Percentiles rank a stretch among this genome's conserved stretches.
phyloP scores from a whole-genome alignment of 108 stramenopile species.

The Schizochytrium sp. region DNA sequence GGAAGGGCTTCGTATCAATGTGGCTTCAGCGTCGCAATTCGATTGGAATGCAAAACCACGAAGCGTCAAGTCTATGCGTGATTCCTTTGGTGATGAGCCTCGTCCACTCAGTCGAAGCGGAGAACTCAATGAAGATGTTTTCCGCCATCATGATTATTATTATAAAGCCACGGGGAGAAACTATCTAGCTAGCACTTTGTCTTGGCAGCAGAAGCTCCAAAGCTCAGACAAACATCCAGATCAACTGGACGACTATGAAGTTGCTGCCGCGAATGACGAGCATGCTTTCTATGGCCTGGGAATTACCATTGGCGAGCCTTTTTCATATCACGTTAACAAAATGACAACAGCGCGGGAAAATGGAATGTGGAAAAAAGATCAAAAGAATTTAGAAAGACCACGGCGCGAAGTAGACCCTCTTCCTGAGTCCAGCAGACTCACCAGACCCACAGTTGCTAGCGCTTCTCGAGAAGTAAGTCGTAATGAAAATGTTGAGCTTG shows the following conservation, averaged over 20 bases:
- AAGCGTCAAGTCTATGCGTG: no score
- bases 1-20: not conserved
- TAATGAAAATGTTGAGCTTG: not conserved
- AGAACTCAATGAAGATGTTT: not conserved
- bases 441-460: not conserved
- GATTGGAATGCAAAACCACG: not conserved
- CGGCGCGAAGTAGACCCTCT: not conserved
- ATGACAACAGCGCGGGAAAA: no score
- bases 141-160: not conserved
- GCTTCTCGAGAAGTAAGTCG: constrained; percentile 21
- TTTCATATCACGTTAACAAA: no score
- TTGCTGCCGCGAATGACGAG: no score
- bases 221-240: no score
- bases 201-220: not conserved
- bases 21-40: not conserved
- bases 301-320: no score
- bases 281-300: no score
- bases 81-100: no score
- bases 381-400: no score
- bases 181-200: not conserved
- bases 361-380: no score
- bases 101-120: not conserved
- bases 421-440: not conserved
- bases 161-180: not conserved
- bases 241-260: no score